Base-by-base conservation (phyloP, 306 rosid genomes). In the Acacia acuminata region DNA sequence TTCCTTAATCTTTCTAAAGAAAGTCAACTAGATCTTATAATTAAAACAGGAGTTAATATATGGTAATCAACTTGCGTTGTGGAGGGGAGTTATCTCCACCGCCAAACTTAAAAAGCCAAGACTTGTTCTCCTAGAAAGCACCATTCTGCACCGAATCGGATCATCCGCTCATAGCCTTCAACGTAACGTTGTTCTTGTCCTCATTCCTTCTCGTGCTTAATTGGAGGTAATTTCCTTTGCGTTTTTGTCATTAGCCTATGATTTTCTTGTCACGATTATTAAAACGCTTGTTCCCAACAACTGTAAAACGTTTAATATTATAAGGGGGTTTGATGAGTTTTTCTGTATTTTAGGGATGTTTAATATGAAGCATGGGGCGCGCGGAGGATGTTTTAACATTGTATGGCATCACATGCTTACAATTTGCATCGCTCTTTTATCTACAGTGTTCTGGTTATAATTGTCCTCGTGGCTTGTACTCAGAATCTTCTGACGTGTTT, bases 71-170 rank as follows among this genome's bases (percentile, higher is more conserved):
- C 64, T 73, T 73, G 71, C 17, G 76, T 73, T 83, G 80, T 8
- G 16, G 32, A n/a, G 86, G 78, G 86, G 25, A 34, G n/a, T 65
- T 73, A 42, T 78, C 86, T 78, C 76, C 22, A 64, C 77, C 71
- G 30, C 72, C 50, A 3, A 72, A 78, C 65, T 78, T 78, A 40
- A 51, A 55, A n/a, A 3, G 17, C 38, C 34, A 70, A 11, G 40
- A 8, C 77, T 58, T 45, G n/a, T 2, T 0, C 24, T n/a, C 61
- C 25, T 4, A 7, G 42, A 38, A 6, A 3, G 12, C n/a, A 20
- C 1, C 30, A 20, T 10, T 68, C 13, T 8, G 50, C 22, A 40
- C 51, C 53, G 15, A 70, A 42, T n/a, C 42, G 3, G 25, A 70
- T 40, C 17, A 19, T 25, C 20, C 0, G 7, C 17, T 40, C 17